These are phyloP conservation scores for Amaranthus hypochondriacus DNA, from an alignment of 148 eudicot species.

Conservation along the genomic window DNA sequence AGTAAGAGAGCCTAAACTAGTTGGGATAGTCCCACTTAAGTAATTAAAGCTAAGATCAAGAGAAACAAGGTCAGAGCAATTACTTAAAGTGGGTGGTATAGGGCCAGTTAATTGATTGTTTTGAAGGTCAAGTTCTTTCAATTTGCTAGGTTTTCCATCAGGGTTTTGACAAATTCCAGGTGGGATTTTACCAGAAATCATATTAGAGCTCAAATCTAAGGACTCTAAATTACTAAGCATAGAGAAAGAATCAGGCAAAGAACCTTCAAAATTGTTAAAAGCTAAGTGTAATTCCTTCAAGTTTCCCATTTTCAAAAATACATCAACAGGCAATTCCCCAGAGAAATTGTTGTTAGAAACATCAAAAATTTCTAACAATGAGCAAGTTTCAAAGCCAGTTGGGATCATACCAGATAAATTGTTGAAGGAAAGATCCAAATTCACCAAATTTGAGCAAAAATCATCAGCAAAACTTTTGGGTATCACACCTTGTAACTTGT, in stretches of 20 bases:
- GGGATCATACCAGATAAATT: slow-evolving; percentile 70
- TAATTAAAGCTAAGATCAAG: slow-evolving; percentile 86
- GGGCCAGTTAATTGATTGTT: slow-evolving; percentile 54
- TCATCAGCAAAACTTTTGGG: slow-evolving; percentile 37
- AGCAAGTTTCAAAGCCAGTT: slow-evolving; percentile 50
- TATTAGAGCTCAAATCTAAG: slow-evolving; percentile 74
- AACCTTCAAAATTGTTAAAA: slow-evolving; percentile 56
- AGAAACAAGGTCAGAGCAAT: slow-evolving; percentile 54
- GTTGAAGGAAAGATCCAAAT: slow-evolving; percentile 62
- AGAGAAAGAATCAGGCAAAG: slow-evolving; percentile 47
- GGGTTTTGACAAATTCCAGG: slow-evolving; percentile 29
- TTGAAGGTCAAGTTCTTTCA: slow-evolving; percentile 53
- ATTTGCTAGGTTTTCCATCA: slow-evolving; percentile 2
- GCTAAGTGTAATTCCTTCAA: slow-evolving; percentile 40
- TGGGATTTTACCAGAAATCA: slow-evolving; percentile 41
- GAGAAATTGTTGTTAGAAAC: slow-evolving; percentile 67
- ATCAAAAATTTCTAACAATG: slow-evolving; percentile 43
- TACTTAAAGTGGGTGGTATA: slow-evolving; percentile 55
- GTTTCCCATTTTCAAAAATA: slow-evolving; percentile 45
- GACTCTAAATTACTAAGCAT: slow-evolving; percentile 40
- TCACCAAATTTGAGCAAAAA: slow-evolving; percentile 45
- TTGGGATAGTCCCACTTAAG: slow-evolving; percentile 53
- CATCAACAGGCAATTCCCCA: slow-evolving; percentile 65
- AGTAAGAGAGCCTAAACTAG: slow-evolving; percentile 54
- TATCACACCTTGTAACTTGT: slow-evolving; percentile 40